Base-by-base conservation (phyloP, 176 grass and related monocot species). In the Melocanna baccifera region DNA sequence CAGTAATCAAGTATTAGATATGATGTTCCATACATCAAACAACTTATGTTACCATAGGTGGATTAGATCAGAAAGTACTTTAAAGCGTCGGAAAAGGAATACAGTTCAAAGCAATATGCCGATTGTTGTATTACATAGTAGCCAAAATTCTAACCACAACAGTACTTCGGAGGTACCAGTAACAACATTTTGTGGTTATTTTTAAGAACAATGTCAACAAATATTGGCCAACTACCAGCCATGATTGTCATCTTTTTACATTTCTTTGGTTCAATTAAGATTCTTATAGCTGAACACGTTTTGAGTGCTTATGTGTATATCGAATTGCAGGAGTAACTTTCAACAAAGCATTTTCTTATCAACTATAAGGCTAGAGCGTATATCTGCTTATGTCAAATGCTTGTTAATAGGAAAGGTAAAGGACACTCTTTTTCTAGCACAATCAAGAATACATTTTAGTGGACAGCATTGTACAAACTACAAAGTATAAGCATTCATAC, bases 61-160 rank as follows among this genome's bases (percentile, higher is more conserved):
- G 2, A 80, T 69, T 67, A 79, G 23, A 68, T 51, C n/a, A 50
- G 47, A 47, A 59, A 7, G 40, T 52, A 78, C 62, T 62, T 87
- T 30, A 22, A 78, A 57, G 29, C 81, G 45, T 78, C 62, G 36
- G 9, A 56, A 85, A 85, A 79, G 19, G 9, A 83, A 50, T 8
- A 37, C 53, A 78, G 15, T 87, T 73, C 51, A 69, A 59, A 90
- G 51, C 12, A 34, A 75, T 53, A 10, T 10, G 42, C 1, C 19
- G 61, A 55, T 77, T n/a, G 37, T 58, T 73, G 28, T 34, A 42
- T 48, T 57, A 62, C 28, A 64, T 4, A 29, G 9, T 7, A 82
- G 61, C 68, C 61, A 74, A 83, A 83, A 61, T 34, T 61, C 41
- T 12, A 36, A 36, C 34, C 34, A 36, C 5, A 36, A n/a, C n/a